Evolutionary conservation across 2,329 filamentous ascomycete genomes (phyloP).

Genomic region (Apiospora koreana): DNA sequence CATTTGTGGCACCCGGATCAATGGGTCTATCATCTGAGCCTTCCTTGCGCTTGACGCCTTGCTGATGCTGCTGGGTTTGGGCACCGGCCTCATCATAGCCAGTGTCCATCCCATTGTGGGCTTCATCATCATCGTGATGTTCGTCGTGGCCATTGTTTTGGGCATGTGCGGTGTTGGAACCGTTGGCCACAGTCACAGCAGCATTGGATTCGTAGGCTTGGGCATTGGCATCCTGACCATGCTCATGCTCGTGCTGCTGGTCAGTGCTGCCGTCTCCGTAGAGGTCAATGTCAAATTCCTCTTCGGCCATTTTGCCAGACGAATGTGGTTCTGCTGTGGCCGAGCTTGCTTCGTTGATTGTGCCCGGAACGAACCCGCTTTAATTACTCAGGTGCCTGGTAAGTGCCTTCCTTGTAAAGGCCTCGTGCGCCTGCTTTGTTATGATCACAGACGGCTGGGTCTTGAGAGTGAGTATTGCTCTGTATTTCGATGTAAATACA

Average conservation of each 20-base stretch:
- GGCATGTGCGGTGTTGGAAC: constrained; percentile 28
- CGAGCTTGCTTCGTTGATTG: background rate
- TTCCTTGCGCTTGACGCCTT: constrained; percentile 63
- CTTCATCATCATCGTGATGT: constrained; percentile 37
- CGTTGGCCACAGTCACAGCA: constrained; percentile 42
- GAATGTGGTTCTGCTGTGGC: background rate
- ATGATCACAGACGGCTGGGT: constrained; percentile 12
- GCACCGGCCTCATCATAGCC: constrained; percentile 34
- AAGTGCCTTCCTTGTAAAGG: background rate
- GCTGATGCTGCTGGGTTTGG: constrained; percentile 39
- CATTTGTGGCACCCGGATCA: constrained; percentile 63
- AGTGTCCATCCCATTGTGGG: constrained; percentile 32
- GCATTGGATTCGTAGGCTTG: constrained; percentile 40
- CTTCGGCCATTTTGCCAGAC: constrained; percentile 60
- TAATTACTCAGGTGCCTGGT: background rate
- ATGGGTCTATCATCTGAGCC: constrained; percentile 60
- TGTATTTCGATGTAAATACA: constrained; percentile 44
- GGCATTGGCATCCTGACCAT: constrained; percentile 36
- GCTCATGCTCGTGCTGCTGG: constrained; percentile 33
- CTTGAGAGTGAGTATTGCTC: constrained; percentile 29
- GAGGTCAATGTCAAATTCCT: constrained; percentile 73
- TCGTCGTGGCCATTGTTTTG: constrained; percentile 42
- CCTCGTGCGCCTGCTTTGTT: background rate
- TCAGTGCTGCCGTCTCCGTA: constrained; percentile 62
- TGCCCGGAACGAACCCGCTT: background rate